phyloP scores from a whole-genome alignment of 2,329 filamentous ascomycete species.

The Paecilomyces formosus region DNA sequence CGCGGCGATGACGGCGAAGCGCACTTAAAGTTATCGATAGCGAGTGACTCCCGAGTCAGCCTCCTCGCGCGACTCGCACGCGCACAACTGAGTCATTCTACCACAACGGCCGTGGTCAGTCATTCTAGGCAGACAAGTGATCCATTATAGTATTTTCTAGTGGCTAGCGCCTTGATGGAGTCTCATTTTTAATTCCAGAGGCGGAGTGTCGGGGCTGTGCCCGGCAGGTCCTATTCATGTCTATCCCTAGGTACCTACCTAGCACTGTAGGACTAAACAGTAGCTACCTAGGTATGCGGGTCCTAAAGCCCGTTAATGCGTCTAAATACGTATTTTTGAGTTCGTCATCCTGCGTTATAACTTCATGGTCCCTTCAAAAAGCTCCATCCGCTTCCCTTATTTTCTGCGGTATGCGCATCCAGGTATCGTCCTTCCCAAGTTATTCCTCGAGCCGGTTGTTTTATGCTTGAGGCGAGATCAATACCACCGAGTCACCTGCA shows the following conservation, averaged over 20 bases:
- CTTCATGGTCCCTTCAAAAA: not conserved
- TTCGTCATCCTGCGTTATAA: not conserved
- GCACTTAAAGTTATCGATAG: conserved; percentile 22
- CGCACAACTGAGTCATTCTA: not conserved
- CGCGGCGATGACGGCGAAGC: conserved; percentile 6
- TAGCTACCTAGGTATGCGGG: not conserved
- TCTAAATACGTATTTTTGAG: not conserved
- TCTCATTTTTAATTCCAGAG: not conserved
- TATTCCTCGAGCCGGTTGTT: conserved; percentile 7
- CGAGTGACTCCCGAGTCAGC: conserved; percentile 11
- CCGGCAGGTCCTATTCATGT: not conserved
- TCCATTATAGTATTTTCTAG: not conserved
- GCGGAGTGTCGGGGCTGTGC: not conserved
- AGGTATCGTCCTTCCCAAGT: not conserved
- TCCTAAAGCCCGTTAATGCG: not conserved
- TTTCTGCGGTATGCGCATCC: not conserved
- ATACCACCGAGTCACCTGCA: conserved; percentile 65
- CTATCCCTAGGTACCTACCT: not conserved
- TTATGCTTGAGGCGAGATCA: conserved; percentile 58
- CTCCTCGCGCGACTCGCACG: not conserved
- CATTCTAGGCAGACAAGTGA: not conserved
- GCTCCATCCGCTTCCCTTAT: not conserved
- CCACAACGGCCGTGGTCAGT: not conserved
- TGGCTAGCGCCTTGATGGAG: not conserved
- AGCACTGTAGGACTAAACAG: not conserved